These are phyloP conservation scores for Oryza longistaminata DNA, from an alignment of 176 grass and related monocot genomes.

Conservation along the genomic window DNA sequence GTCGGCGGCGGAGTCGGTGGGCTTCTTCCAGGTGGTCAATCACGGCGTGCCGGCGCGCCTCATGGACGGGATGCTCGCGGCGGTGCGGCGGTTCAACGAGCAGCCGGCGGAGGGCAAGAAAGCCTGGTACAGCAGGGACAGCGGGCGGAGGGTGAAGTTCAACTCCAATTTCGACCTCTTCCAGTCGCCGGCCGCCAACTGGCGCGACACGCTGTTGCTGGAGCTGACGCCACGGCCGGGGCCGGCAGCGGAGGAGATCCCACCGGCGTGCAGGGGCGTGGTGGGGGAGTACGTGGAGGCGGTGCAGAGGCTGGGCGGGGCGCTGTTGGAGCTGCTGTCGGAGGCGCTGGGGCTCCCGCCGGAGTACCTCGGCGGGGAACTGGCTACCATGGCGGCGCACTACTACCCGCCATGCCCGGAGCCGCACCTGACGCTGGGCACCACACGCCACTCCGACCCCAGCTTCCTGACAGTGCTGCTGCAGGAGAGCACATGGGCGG, in stretches of 20 bases:
- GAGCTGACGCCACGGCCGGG: not conserved
- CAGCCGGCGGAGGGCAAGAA: conserved; percentile 13
- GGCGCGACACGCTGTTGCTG: conserved; percentile 18
- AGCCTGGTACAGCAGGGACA: conserved; percentile 28
- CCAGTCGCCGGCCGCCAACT: conserved; percentile 32
- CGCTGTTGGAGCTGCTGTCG: conserved; percentile 10
- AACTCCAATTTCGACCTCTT: conserved; percentile 57
- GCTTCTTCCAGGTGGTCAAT: conserved; percentile 66
- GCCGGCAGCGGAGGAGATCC: conserved; percentile 28
- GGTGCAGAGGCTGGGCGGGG: not conserved
- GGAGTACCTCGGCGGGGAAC: not conserved
- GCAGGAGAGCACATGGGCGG: not conserved
- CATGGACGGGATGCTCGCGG: conserved; percentile 39
- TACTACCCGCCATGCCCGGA: conserved; percentile 69
- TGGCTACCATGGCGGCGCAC: not conserved
- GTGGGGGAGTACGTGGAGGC: not conserved
- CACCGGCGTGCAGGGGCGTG: conserved; percentile 16
- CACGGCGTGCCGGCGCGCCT: conserved; percentile 39
- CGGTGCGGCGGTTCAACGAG: conserved; percentile 48
- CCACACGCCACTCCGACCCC: too few relatives aligned
- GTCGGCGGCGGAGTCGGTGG: conserved; percentile 28
- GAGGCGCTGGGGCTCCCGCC: conserved; percentile 1
- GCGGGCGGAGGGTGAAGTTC: not conserved
- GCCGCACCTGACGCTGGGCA: too few relatives aligned
- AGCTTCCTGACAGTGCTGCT: conserved; percentile 63